A percentile compares a stretch with the other conserved stretches of the same genome.
phyloP scores from a whole-genome alignment of 2,329 filamentous ascomycete genomes.

The Metarhizium humberi region DNA sequence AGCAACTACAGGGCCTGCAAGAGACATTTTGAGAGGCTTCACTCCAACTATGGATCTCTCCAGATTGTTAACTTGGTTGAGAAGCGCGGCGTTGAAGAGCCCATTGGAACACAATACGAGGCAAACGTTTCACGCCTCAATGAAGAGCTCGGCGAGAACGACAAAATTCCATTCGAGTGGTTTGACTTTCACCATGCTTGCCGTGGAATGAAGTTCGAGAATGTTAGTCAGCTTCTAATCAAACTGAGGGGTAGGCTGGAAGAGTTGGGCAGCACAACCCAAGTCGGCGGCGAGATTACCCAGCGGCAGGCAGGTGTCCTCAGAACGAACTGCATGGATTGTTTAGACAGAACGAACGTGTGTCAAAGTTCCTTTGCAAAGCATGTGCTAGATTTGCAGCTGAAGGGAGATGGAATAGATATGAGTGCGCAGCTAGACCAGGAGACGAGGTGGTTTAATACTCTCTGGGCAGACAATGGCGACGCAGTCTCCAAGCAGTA shows the following conservation, averaged over 20 bases:
- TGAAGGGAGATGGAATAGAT: constrained; percentile 66
- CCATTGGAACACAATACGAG: constrained; percentile 72
- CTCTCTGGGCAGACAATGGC: constrained; percentile 93
- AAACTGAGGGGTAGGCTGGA: constrained; percentile 59
- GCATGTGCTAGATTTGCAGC: constrained; percentile 69
- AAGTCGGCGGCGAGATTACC: constrained; percentile 32
- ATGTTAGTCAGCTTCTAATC: constrained; percentile 72
- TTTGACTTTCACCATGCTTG: constrained; percentile 94
- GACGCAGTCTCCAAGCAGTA: constrained; percentile 95
- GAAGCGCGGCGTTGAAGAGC: constrained; percentile 72
- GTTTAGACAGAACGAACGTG: constrained; percentile 90
- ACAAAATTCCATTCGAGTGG: constrained; percentile 65
- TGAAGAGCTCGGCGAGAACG: constrained; percentile 39
- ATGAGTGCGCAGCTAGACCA: constrained; percentile 69
- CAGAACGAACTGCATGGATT: constrained; percentile 99
- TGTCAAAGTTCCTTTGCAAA: constrained; percentile 87
- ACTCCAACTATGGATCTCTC: constrained; percentile 61
- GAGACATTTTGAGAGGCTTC: constrained; percentile 66
- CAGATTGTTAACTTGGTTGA: constrained; percentile 82
- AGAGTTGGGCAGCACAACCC: constrained; percentile 61
- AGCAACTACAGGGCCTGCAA: constrained; percentile 72
- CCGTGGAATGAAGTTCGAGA: constrained; percentile 96
- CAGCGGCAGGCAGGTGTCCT: constrained; percentile 62
- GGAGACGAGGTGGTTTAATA: constrained; percentile 88
- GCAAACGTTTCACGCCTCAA: constrained; percentile 59